Conservation (phyloP, 73 alveolate genomes). For the Breviolum minutum region DNA sequence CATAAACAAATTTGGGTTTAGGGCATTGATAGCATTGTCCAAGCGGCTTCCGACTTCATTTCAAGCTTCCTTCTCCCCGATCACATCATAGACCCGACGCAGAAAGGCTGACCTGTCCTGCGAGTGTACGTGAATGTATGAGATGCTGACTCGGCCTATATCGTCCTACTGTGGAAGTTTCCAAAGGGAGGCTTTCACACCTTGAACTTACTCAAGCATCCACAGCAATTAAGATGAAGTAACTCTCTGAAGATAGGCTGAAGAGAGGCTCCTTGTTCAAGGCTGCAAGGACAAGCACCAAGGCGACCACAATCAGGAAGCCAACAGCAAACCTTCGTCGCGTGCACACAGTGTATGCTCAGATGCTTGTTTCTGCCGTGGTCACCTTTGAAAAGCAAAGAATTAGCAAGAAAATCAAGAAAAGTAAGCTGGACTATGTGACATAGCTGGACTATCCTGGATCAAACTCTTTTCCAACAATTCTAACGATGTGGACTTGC, state of each 20-base stretch:
- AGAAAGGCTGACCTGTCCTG: not conserved
- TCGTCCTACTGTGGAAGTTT: not conserved
- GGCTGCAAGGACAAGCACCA: constrained; percentile 30
- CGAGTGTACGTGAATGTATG: too few relatives aligned
- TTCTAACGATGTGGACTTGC: not conserved
- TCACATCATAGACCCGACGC: constrained; percentile 27
- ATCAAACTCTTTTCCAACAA: not conserved
- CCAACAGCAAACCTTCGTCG: constrained; percentile 10
- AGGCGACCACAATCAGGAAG: not conserved
- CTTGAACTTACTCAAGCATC: not conserved
- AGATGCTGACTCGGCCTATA: not conserved
- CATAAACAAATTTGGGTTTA: too few relatives aligned
- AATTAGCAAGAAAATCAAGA: too few relatives aligned
- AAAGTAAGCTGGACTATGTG: not conserved
- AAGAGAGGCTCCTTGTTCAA: not conserved
- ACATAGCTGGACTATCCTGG: not conserved
- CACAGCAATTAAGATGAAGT: not conserved
- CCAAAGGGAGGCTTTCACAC: not conserved
- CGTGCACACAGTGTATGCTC: not conserved
- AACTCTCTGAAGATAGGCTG: not conserved
- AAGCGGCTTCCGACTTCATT: not conserved
- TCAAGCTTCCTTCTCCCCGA: constrained; percentile 31
- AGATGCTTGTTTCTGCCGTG: not conserved
- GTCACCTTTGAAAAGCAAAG: not conserved
- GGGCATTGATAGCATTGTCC: too few relatives aligned